Base-by-base conservation (phyloP, 495 filamentous ascomycete genomes). In the Penicillium cosmopolitanum region DNA sequence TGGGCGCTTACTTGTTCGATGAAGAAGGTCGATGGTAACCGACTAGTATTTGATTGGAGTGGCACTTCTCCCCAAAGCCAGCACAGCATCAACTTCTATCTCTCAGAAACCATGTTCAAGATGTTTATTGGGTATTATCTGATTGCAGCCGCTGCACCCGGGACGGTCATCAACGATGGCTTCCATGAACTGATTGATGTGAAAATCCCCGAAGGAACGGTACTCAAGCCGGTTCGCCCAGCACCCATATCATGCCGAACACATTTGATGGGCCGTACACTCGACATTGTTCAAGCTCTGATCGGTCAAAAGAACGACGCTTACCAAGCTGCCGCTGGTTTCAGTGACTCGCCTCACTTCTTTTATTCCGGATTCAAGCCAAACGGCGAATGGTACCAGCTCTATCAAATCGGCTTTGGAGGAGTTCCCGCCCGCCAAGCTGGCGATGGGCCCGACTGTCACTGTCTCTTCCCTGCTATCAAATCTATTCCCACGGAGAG, bases 81-180 rank as follows among this genome's bases (percentile, higher is more conserved):
- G 16, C 75, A 73, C 40, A 75, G 77, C 33, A 81, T 83, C 67
- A 82, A 83, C 58, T 83, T 76, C 56, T 82, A 76, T 53, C 69
- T 83, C 0, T 79, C 69, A 12, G 73, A 77, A 48, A 80, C 78
- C 12, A 81, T 82, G 80, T 82, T 83, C 73, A 74, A 72, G 44
- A 80, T 83, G 76, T 80, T 82, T 44, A 75, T 82, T 50, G 78
- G 77, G 0, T 80, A 78, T 59, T 82, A 81, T 55, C 67, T 82
- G 15, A 73, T 81, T 21, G 74, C 77, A 4, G 78, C 80, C 0
- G 79, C 78, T 9, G 76, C 79, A 1, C 75, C 78, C 0, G 75
- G 72, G 7, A 76, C 77, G 1, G 70, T 80, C 2, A 75, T 77
- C 50, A 80, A 79, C 48, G 76, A 80, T 57, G 74, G 75, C 10